Conservation (phyloP, 306 rosid genomes). For the Cicer cuneatum region DNA sequence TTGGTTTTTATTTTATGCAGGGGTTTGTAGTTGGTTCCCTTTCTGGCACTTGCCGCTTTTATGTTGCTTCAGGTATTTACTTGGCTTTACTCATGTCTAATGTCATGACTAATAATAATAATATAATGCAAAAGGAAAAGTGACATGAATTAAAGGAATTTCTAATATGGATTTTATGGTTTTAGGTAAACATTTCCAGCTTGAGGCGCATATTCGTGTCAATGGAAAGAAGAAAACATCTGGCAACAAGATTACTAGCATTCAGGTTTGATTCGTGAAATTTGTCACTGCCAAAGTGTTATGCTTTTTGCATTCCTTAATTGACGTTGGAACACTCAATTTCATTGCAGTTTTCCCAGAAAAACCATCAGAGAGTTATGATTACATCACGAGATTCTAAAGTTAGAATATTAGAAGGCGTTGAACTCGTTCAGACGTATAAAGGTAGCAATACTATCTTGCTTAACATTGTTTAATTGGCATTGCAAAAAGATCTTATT, state of each 20-base stretch:
- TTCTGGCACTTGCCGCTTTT: constrained; percentile 74
- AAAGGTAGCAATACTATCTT: constrained; percentile 57
- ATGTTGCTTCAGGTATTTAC: constrained; percentile 69
- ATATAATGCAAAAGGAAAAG: background rate
- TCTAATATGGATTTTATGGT: constrained; percentile 49
- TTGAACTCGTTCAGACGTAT: constrained; percentile 60
- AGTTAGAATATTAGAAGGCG: constrained; percentile 74
- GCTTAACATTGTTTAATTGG: background rate
- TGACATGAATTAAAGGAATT: constrained; percentile 13
- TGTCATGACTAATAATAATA: background rate
- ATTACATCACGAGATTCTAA: constrained; percentile 87
- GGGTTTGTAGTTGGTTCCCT: constrained; percentile 81
- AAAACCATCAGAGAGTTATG: constrained; percentile 62
- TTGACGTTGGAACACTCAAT: constrained; percentile 26
- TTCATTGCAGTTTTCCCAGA: constrained; percentile 69
- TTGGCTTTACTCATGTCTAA: background rate
- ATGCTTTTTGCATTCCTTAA: constrained; percentile 1
- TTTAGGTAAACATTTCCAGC: constrained; percentile 62
- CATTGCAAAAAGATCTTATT: background rate
- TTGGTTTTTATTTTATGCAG: constrained; percentile 52
- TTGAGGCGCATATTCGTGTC: constrained; percentile 58
- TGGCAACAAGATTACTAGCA: constrained; percentile 80
- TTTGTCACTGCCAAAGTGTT: background rate
- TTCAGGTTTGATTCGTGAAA: constrained; percentile 68
- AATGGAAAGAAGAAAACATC: constrained; percentile 65